Evolutionary conservation across 805 yeast species (phyloP), one percentile per base, ranked within the genome.

Genomic region (Ogataea degrootiae): DNA sequence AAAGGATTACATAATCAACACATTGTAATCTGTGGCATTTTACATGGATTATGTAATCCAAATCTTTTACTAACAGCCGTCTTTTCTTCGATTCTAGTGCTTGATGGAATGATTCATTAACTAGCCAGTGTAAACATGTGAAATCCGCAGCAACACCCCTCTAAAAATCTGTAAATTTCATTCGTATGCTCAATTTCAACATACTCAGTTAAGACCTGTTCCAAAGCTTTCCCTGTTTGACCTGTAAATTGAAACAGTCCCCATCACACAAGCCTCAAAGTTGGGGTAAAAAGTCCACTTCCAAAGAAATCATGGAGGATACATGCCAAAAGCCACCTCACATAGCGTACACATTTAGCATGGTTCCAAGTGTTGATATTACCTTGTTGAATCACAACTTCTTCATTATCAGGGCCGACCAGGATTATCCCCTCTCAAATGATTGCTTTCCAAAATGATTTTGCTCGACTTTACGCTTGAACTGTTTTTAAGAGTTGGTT

Each of bases 191-290:
- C 11, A 3, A 26, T 26, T 26, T 26, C 6, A 26, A 26, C 31
- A 8, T 26, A 26, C 2, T 5, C 16, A 17, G 4, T 35, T 35
- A 35, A 35, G 6, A 11, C 16, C 38, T 41, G 6, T 46, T 39
- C 66, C 67, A 62, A 44, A 63, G 62, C 1, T 43, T 55, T 3
- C 67, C 2, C 61, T 55, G 39, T 62, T 62, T 23, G 55, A 44
- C 66, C 66, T 61, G 42, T 62, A 62, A 17, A 59, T 49, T 2
- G 65, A 53, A 3, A 66, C 67, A 12, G 62, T 53, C 46, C 67
- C 61, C 66, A 63, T 63, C 21, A 53, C 50, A 42, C 67, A 63
- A 4, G 67, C 66, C 50, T 63, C 67, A 41, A 63, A 62, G 40
- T 55, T 63, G 8, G 67, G 60, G 42, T 60, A 61, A 16, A 63